Evolutionary conservation across 345 rosid species (phyloP), one percentile per base, ranked within the genome.

Genomic region (Anastatica hierochuntica): DNA sequence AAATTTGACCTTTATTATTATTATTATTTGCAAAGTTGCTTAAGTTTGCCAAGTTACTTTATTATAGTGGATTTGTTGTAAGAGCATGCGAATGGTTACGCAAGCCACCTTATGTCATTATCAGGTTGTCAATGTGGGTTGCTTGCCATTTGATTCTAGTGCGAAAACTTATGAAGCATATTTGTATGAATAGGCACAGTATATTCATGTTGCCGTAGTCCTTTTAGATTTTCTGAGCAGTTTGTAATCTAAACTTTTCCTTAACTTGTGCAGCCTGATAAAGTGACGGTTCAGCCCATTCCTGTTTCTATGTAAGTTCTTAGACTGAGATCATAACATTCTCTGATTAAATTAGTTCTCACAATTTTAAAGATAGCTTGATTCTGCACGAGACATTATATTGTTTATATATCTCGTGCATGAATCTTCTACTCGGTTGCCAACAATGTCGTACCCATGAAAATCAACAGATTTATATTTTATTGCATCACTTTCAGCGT

Each of bases 251-350:
- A 10, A 68, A 16, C 18, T 57, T 21, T 51, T 60, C 49, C 38
- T 70, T 61, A 26, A n/a, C 15, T 10, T 68, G 18, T 79, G 84
- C 95, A 90, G 98, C 70, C 76, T 41, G 77, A 78, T 45, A 78
- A 79, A 69, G 87, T 73, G 36, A 66, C 83, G 8, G 49, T 63
- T 56, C 90, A 84, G 69, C 77, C 92, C 21, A 72, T 78, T 64
- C 98, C 98, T 12, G 76, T 84, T 64, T 77, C 92, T 42, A 81
- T 77, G 98, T 90, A 72, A 87, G 98, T 76, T 60, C 27, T 51
- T 47, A 29, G 26, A 35, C 8, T 42, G 44, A 42, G 18, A 35
- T 65, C 58, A 19, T 47, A 19, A 39, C 26, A 13, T 60, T 24
- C 41, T 59, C 49, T 40, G 41, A 37, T 43, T 10, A 43, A 29